Evolutionary conservation across 106 monocot species (phyloP).

Genomic region (Triglochin maritima): DNA sequence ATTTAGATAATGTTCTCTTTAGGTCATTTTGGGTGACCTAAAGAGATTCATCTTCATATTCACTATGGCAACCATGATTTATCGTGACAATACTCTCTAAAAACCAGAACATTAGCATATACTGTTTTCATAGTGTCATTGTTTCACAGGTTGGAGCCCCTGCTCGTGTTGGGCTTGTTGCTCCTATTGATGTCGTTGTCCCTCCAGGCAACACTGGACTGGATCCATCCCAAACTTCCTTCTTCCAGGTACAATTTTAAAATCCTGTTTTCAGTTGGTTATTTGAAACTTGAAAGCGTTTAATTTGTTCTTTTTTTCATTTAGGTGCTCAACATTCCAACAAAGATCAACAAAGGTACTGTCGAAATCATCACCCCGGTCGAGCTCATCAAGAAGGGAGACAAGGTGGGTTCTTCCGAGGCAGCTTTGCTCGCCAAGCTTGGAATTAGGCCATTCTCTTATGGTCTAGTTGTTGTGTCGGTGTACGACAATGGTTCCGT

Average conservation of each 20-base stretch:
- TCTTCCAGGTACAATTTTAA: constrained; percentile 53
- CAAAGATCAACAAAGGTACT: constrained; percentile 96
- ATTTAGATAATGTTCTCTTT: too few species aligned
- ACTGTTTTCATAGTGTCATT: not conserved
- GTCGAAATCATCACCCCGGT: constrained; percentile 98
- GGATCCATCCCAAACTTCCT: constrained; percentile 86
- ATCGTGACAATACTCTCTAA: not conserved
- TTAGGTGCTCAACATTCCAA: constrained; percentile 89
- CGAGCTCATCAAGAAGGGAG: constrained; percentile 83
- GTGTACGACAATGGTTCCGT: constrained; percentile 80
- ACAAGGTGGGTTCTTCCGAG: constrained; percentile 91
- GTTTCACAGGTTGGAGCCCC: constrained; percentile 54
- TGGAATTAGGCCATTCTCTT: constrained; percentile 89
- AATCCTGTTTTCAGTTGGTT: not conserved
- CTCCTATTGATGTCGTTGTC: constrained; percentile 76
- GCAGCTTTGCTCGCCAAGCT: constrained; percentile 84
- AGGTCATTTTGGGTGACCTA: too few species aligned
- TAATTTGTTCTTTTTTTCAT: not conserved
- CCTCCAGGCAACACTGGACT: constrained; percentile 89
- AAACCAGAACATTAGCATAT: not conserved
- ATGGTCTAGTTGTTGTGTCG: constrained; percentile 52
- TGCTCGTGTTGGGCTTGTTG: constrained; percentile 66
- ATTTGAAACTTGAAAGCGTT: not conserved
- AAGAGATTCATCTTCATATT: too few species aligned
- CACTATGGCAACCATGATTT: too few species aligned